phyloP scores from a whole-genome alignment of 345 rosid species.

The Zanthoxylum bungeanum region DNA sequence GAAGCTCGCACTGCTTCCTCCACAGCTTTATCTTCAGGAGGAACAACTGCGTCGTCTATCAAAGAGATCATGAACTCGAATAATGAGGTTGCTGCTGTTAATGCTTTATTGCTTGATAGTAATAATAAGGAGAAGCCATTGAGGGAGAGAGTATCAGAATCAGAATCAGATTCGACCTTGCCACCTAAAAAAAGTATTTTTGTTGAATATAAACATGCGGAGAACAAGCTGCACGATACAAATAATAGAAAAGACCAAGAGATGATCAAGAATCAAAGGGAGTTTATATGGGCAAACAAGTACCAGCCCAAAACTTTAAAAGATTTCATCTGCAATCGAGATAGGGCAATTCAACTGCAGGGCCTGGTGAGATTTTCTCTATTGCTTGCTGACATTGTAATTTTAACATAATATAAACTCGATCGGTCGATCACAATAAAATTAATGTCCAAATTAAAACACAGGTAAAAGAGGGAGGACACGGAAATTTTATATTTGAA shows the following conservation, averaged over 20 bases:
- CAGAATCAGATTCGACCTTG: background rate
- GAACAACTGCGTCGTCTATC: background rate
- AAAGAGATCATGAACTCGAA: background rate
- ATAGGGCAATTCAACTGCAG: constrained; percentile 37
- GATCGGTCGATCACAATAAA: background rate
- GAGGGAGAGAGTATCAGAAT: constrained; percentile 54
- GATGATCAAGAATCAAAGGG: background rate
- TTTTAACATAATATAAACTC: background rate
- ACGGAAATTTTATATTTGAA: constrained; percentile 51
- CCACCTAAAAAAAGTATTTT: background rate
- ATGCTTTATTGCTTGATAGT: background rate
- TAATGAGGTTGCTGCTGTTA: background rate
- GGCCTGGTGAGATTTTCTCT: constrained; percentile 30
- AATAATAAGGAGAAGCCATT: constrained; percentile 47
- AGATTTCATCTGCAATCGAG: constrained; percentile 56
- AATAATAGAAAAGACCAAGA: background rate
- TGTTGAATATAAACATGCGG: background rate
- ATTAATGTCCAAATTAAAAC: background rate
- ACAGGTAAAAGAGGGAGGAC: constrained; percentile 11
- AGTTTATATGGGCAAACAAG: constrained; percentile 45
- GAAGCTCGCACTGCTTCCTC: background rate
- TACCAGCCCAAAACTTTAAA: constrained; percentile 42
- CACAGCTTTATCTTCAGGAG: background rate
- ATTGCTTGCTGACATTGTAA: background rate
- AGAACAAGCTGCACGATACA: constrained; percentile 4